phyloP scores from a whole-genome alignment of 2,329 filamentous ascomycete genomes.

The Pleochaeta shiraiana region DNA sequence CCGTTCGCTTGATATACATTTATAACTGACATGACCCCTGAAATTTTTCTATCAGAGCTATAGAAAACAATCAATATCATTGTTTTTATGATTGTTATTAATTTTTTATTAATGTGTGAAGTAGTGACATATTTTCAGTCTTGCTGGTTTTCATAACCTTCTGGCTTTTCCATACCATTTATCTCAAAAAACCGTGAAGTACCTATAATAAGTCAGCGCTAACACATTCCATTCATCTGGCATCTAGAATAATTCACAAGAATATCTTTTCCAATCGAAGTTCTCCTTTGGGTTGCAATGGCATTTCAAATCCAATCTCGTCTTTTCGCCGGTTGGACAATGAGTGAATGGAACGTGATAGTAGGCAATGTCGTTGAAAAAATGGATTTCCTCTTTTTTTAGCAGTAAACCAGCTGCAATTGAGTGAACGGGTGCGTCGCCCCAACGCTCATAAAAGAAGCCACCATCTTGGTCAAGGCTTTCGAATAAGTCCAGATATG shows the following conservation, averaged over 20 bases:
- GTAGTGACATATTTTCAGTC: conserved; percentile 23
- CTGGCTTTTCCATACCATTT: conserved; percentile 61
- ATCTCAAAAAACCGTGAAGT: conserved; percentile 72
- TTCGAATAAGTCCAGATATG: conserved; percentile 82
- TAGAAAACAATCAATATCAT: too few species aligned
- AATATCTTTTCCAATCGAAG: conserved; percentile 99
- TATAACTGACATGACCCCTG: too few species aligned
- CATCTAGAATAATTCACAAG: conserved; percentile 41
- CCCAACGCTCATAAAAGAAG: conserved; percentile 99
- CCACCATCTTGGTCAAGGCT: conserved; percentile 75
- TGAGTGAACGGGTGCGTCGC: conserved; percentile 94
- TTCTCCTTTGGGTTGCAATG: conserved; percentile 92
- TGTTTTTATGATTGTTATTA: too few species aligned
- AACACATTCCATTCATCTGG: not conserved
- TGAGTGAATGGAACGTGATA: conserved; percentile 97
- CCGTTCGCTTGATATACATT: too few species aligned
- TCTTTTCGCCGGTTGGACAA: conserved; percentile 80
- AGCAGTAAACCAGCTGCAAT: conserved; percentile 77
- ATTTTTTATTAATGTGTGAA: not conserved
- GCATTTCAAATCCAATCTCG: conserved; percentile 65
- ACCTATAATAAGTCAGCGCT: conserved; percentile 27
- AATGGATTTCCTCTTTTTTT: conserved; percentile 86
- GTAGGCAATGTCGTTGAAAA: conserved; percentile 98
- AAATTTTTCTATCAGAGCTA: too few species aligned
- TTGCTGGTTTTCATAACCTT: conserved; percentile 58